A percentile compares a stretch with the other conserved stretches of the same genome.
phyloP scores from a whole-genome alignment of 345 rosid species.

The Anacardium occidentale region DNA sequence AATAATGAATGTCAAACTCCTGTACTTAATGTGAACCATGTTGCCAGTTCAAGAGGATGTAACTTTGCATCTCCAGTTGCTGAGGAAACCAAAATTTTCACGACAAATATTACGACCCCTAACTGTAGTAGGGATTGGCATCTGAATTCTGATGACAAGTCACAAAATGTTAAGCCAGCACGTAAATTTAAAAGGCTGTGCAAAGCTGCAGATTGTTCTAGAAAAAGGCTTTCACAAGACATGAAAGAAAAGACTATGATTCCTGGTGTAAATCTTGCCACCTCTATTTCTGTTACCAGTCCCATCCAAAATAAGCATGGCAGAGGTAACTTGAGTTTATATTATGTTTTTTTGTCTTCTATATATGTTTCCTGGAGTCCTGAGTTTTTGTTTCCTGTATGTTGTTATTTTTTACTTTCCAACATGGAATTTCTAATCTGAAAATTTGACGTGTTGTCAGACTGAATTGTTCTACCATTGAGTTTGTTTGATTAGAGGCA shows the following conservation, averaged over 20 bases:
- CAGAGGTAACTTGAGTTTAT: conserved; percentile 40
- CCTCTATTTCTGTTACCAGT: conserved; percentile 29
- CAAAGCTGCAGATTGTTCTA: conserved; percentile 52
- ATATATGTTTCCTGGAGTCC: neutral
- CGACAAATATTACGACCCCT: conserved; percentile 30
- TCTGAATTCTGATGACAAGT: conserved; percentile 56
- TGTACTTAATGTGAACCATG: conserved; percentile 20
- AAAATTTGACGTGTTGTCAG: neutral
- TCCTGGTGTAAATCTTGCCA: conserved; percentile 24
- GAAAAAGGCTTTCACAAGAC: conserved; percentile 19
- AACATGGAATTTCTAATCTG: neutral
- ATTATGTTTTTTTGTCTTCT: neutral
- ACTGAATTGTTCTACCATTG: neutral
- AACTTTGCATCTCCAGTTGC: conserved; percentile 35
- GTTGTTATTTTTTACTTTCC: conserved; percentile 1
- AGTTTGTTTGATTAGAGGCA: conserved; percentile 11
- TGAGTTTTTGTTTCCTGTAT: neutral
- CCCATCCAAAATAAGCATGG: conserved; percentile 31
- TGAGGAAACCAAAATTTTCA: conserved; percentile 36
- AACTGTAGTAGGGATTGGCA: conserved; percentile 62
- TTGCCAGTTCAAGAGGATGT: conserved; percentile 29
- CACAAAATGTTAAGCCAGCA: conserved; percentile 37
- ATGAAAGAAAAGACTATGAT: conserved; percentile 32
- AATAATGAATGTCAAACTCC: conserved; percentile 31
- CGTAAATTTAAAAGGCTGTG: conserved; percentile 76